These are phyloP conservation scores for Colletotrichum paranaense DNA, from an alignment of 2,329 filamentous ascomycete species.

Conservation along the genomic window DNA sequence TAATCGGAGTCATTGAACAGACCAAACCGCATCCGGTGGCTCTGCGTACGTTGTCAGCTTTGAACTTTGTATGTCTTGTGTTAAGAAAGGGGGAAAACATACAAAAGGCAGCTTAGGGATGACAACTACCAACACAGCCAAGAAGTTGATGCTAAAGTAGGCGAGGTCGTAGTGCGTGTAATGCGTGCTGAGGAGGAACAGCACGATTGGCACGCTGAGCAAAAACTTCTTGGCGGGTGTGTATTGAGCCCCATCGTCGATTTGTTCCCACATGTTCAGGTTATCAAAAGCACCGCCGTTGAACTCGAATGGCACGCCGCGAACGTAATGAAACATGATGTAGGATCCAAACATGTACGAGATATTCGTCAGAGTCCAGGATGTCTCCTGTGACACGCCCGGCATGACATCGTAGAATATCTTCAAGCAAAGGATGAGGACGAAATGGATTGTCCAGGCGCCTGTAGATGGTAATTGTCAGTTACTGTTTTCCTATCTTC, in stretches of 20 bases:
- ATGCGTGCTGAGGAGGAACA: conserved; percentile 97
- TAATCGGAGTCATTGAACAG: conserved; percentile 79
- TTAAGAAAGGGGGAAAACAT: conserved; percentile 54
- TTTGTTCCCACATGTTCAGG: conserved; percentile 99
- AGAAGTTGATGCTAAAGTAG: conserved; percentile 97
- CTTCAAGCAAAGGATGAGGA: conserved; percentile 91
- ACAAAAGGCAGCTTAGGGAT: conserved; percentile 97
- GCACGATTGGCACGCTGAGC: conserved; percentile 89
- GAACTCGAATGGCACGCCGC: conserved; percentile 98
- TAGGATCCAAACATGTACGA: conserved; percentile 99
- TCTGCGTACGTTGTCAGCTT: conserved; percentile 60
- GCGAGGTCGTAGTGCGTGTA: conserved; percentile 98
- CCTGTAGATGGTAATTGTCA: conserved; percentile 62
- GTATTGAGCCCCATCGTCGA: conserved; percentile 98
- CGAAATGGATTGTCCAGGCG: conserved; percentile 97
- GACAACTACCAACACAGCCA: conserved; percentile 91
- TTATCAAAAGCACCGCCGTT: conserved; percentile 99
- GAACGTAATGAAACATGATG: conserved; percentile 99
- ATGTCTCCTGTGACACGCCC: conserved; percentile 95
- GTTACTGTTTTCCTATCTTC: background rate
- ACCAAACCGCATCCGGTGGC: conserved; percentile 81
- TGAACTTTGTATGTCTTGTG: conserved; percentile 16
- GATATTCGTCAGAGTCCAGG: conserved; percentile 98
- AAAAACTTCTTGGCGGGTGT: conserved; percentile 99
- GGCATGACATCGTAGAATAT: conserved; percentile 98